Evolutionary conservation across 2,329 filamentous ascomycete species (phyloP), one percentile per base, ranked within the genome.

Genomic region (Penicillium sp.): DNA sequence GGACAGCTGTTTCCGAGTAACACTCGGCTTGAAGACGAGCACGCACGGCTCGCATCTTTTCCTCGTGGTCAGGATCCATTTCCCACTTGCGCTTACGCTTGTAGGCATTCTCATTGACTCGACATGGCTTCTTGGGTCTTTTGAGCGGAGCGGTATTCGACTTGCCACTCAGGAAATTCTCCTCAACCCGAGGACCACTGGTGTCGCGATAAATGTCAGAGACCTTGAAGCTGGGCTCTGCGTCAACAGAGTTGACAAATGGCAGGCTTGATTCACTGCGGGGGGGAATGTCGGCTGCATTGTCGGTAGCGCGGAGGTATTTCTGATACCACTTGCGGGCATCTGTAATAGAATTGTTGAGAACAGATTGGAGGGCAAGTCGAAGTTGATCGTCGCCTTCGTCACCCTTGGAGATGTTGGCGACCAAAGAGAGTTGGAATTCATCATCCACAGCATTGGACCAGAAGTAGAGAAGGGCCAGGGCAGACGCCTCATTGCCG

Each of bases 251-350:
- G 40, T 73, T 70, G 10, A 71, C 71, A 9, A 74, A 72, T 35
- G 75, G 76, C 23, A 76, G 55, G 13, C 72, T 75, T 16, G 73
- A 75, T 13, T 67, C 65, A 21, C 67, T 74, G 39, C 60, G 64
- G 25, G 61, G 55, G 29, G 49, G 31, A 37, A 46, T 29, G n/a
- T 41, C 45, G 9, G 6, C 37, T 31, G n/a, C 40, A 27, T 32
- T 37, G 2, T 29, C 8, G 18, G 42, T 46, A 34, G 50, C 31
- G 12, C 46, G 32, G 13, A 27, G 10, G 54, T 59, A 54, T 7
- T 45, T 56, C 25, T 55, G 23, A 42, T 56, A 61, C 62, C 62
- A 65, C 34, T 51, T n/a, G 7, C 4, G 32, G 3, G 61, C 61
- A 13, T 61, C 58, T 49, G 32, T 2, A 25, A 44, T 10, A 12